phyloP scores from a whole-genome alignment of 805 yeast genomes.

The Teunomyces kruisii region DNA sequence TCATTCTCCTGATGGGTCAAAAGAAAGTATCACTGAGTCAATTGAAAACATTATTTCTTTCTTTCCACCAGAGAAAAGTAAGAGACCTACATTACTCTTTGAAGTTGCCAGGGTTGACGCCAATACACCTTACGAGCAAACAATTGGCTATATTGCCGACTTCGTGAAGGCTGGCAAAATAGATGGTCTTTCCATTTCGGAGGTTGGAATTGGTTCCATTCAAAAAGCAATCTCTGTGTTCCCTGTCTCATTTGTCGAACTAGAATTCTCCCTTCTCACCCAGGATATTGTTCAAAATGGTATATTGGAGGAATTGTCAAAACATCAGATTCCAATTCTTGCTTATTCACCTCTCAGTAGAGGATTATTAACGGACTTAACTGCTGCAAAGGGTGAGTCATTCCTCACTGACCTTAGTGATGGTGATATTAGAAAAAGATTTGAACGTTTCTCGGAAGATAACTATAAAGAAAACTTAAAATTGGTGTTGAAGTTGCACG shows the following conservation, averaged over 20 bases:
- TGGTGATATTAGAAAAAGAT: slow-evolving; percentile 50
- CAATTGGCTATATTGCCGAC: slow-evolving; percentile 55
- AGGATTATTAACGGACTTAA: slow-evolving; percentile 70
- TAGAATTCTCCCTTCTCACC: slow-evolving; percentile 72
- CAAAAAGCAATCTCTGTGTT: slow-evolving; percentile 53
- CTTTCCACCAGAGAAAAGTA: slow-evolving; percentile 26
- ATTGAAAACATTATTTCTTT: slow-evolving; percentile 42
- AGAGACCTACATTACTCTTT: slow-evolving; percentile 45
- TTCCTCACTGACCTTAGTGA: slow-evolving; percentile 47
- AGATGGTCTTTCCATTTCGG: slow-evolving; percentile 73
- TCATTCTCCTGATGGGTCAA: slow-evolving; percentile 48
- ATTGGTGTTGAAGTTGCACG: slow-evolving; percentile 49
- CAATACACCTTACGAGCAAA: slow-evolving; percentile 55
- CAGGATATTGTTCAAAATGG: slow-evolving; percentile 64
- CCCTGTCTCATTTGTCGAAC: slow-evolving; percentile 69
- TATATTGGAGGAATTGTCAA: slow-evolving; percentile 55
- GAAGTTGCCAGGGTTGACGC: slow-evolving; percentile 73
- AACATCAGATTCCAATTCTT: slow-evolving; percentile 61
- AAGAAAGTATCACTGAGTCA: slow-evolving; percentile 46
- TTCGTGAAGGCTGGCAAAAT: slow-evolving; percentile 62
- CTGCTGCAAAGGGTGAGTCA: slow-evolving; percentile 37
- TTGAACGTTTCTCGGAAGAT: slow-evolving; percentile 63
- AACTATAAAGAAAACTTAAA: slow-evolving; percentile 52
- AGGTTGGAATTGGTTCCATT: slow-evolving; percentile 63
- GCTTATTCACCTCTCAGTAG: slow-evolving; percentile 85